Conservation (phyloP, 139 green algal genomes). For the Chlamydomonas schloesseri region DNA sequence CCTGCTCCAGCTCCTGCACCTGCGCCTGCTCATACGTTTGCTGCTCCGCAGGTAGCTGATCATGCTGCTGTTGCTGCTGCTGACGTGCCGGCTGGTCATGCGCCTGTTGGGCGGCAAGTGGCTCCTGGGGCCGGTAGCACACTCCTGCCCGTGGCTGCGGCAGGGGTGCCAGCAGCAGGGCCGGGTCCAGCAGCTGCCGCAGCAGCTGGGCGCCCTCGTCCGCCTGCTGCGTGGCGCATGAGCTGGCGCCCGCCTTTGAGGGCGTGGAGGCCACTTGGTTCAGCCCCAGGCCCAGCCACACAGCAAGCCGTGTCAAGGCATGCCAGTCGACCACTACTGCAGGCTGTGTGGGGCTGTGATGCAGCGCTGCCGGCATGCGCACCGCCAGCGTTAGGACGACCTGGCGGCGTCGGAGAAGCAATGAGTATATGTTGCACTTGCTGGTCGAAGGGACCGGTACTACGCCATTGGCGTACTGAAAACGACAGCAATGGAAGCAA, state of each 20-base stretch:
- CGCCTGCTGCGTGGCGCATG: neutral
- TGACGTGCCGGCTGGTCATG: too few species aligned
- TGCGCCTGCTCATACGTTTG: neutral
- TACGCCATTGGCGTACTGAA: too few species aligned
- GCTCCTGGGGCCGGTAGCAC: neutral
- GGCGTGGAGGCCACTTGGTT: conserved; percentile 7
- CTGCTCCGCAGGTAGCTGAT: neutral
- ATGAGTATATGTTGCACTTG: too few species aligned
- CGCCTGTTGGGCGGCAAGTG: too few species aligned
- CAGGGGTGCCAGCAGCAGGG: neutral
- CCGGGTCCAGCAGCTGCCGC: neutral
- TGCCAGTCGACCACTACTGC: neutral
- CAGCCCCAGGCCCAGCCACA: conserved; percentile 20
- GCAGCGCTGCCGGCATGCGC: too few species aligned
- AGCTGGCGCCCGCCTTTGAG: too few species aligned
- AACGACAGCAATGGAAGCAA: too few species aligned
- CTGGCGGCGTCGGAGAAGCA: too few species aligned
- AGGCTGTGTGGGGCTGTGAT: neutral
- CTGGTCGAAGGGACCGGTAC: too few species aligned
- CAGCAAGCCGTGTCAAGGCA: neutral
- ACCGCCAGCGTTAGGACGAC: too few species aligned
- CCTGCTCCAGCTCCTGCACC: too few species aligned
- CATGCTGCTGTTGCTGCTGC: too few species aligned
- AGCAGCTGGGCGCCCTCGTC: neutral
- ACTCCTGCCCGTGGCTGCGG: neutral